Conservation (phyloP, 2,329 filamentous ascomycete genomes). For the Cladosporium sp. region DNA sequence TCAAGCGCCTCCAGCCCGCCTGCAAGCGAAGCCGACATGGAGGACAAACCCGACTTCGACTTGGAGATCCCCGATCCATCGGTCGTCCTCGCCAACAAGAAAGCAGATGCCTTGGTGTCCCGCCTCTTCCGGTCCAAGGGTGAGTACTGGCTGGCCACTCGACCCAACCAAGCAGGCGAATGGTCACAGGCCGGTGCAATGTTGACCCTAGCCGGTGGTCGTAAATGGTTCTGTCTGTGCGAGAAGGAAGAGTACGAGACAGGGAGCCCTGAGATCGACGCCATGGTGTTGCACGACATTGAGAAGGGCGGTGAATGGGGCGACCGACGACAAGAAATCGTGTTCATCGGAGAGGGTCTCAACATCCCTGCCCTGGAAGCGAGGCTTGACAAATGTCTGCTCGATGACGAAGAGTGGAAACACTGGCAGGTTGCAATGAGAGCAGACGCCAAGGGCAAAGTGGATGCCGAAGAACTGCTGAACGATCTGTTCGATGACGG, state of each 20-base stretch:
- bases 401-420: conserved; percentile 59
- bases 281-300: conserved; percentile 53
- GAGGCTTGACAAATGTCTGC: conserved; percentile 60
- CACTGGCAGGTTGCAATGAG: conserved; percentile 43
- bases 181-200: conserved; percentile 67
- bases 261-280: conserved; percentile 49
- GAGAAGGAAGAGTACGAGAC: conserved; percentile 53
- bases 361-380: conserved; percentile 53
- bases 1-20: conserved; percentile 19
- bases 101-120: conserved; percentile 52
- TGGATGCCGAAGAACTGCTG: conserved; percentile 36
- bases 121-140: conserved; percentile 65
- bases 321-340: conserved; percentile 69
- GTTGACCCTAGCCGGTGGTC: conserved; percentile 59
- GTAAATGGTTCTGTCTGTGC: conserved; percentile 61
- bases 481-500: conserved; percentile 44
- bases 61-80: conserved; percentile 31
- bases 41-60: conserved; percentile 20
- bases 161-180: conserved; percentile 57
- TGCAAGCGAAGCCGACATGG: conserved; percentile 29
- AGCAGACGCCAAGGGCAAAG: conserved; percentile 31
- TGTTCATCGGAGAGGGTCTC: conserved; percentile 70
- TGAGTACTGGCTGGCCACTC: conserved; percentile 60
- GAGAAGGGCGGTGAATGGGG: conserved; percentile 57
- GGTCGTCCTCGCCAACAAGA: conserved; percentile 57